Conservation (phyloP, 768 basidiomycete genomes). For the Mycena crocata region DNA sequence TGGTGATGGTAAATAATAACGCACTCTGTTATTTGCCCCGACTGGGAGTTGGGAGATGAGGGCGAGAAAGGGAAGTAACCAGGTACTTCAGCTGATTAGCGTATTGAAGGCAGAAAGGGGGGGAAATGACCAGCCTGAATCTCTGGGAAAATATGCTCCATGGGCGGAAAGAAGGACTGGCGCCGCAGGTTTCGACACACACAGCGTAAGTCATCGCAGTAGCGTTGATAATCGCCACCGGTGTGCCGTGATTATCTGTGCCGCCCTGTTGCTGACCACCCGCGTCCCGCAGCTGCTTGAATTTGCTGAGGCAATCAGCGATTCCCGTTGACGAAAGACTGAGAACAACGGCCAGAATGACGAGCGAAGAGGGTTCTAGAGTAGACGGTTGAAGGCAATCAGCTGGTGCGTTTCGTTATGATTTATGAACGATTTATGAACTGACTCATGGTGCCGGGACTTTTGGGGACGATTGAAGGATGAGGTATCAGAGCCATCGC, state of each 20-base stretch:
- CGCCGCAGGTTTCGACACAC: constrained; percentile 15
- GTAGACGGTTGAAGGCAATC: too few species aligned
- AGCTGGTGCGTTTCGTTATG: too few species aligned
- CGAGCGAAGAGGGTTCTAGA: too few species aligned
- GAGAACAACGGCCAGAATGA: background rate
- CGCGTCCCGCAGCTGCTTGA: background rate
- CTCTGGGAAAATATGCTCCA: constrained; percentile 19
- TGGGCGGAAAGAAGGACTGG: background rate
- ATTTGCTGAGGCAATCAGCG: background rate
- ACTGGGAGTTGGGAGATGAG: constrained; percentile 23
- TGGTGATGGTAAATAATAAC: background rate
- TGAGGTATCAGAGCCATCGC: too few species aligned
- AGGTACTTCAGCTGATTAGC: constrained; percentile 5
- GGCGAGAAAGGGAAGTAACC: constrained; percentile 22
- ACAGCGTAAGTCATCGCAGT: constrained; percentile 14
- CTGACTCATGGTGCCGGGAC: too few species aligned
- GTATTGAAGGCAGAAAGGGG: background rate
- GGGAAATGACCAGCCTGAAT: constrained; percentile 3
- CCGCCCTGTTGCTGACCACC: background rate
- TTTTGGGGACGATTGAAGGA: too few species aligned
- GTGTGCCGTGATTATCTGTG: background rate
- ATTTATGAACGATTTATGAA: too few species aligned
- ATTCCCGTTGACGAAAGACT: background rate
- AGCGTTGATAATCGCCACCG: constrained; percentile 6
- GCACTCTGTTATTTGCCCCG: constrained; percentile 5